Base-by-base conservation (phyloP, 805 yeast genomes). In the Priceomyces castillae region DNA sequence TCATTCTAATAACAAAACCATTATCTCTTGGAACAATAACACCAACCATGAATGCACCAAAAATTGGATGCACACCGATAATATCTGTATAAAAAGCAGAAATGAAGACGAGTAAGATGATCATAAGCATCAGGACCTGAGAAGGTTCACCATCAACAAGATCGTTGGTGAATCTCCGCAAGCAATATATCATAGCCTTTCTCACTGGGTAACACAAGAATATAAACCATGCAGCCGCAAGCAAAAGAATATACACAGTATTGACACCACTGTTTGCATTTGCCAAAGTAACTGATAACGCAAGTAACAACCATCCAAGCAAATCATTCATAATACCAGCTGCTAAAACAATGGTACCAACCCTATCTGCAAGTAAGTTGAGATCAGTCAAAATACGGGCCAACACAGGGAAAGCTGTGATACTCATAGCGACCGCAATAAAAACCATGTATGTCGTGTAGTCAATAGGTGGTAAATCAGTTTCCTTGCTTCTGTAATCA, bases 281-380 rank as follows among this genome's bases (percentile, higher is more conserved):
- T 2, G 92, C 90, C 48, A 86, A 71, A 15, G 90, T 85, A 37
- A 86, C 84, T 44, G 83, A 78, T 45, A 86, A 67, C 0, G 95
- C 95, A 47, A 86, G 71, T 43, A 86, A 66, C 44, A 86, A 78
- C 95, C 95, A 86, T 3, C 95, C 95, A 14, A 84, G 58, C 52
- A 86, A 75, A 57, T 86, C 95, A 57, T 86, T 86, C 34, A 82
- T 75, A 44, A 86, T 84, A 40, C 95, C 95, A 3, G 95, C 94
- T 2, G 92, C 86, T 28, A 86, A 65, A n/a, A 85, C 94, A 37
- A 74, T 64, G 18, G 72, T 67, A 6, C 89, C 90, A 16, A 86
- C 90, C 50, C 87, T 71, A 55, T 83, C 90, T 40, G 80, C 81
- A 35, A 84, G 74, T 47, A 86, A 69, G 50, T 86, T 74, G 48